phyloP scores from a whole-genome alignment of 257 asterid species.

The Osmanthus fragrans region DNA sequence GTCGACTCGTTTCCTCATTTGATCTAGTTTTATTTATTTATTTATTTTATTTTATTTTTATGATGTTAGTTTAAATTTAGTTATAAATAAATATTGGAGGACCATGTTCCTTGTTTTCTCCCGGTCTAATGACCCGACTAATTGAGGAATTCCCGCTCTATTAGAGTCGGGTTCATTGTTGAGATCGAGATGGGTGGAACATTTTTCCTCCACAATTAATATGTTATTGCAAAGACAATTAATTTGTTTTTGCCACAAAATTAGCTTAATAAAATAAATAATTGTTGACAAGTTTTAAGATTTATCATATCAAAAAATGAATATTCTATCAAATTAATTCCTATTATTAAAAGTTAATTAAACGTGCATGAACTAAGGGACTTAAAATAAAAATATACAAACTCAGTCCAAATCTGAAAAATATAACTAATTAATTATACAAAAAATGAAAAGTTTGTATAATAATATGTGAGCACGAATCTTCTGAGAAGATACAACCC shows the following conservation, averaged over 20 bases:
- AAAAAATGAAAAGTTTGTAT: background rate
- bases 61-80: no score
- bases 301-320: background rate
- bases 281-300: background rate
- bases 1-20: no score
- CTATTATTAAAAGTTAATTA: background rate
- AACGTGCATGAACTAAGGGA: background rate
- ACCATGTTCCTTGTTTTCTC: no score
- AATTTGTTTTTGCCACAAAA: background rate
- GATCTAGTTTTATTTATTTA: no score
- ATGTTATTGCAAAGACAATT: no score
- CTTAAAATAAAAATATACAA: background rate
- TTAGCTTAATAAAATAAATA: background rate
- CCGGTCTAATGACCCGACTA: no score
- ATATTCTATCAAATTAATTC: background rate
- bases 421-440: background rate
- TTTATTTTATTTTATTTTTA: no score
- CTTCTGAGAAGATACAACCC: slow-evolving; percentile 17
- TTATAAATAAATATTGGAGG: no score
- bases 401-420: background rate
- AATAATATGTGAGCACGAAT: slow-evolving; percentile 11
- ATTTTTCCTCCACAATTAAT: no score
- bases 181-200: no score
- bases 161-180: no score
- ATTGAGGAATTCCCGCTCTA: no score